Evolutionary conservation across 2,329 filamentous ascomycete genomes (phyloP).

Genomic region (Cladosporium sp.): DNA sequence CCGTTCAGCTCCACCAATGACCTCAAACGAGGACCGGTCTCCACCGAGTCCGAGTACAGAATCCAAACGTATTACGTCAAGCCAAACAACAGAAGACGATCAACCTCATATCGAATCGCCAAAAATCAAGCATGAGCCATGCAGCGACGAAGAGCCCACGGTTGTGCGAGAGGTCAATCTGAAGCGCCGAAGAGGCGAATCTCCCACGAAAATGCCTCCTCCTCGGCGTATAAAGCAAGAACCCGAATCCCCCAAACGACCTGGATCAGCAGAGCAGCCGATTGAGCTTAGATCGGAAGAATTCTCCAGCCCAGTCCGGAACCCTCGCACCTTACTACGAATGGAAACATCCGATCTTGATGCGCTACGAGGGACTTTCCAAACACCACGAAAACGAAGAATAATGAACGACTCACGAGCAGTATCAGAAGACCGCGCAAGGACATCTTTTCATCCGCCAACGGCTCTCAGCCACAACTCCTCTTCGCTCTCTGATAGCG

Average conservation of each 20-base stretch:
- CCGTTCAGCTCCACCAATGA: background rate
- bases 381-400: conserved; percentile 9
- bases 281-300: conserved; percentile 38
- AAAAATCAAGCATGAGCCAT: conserved; percentile 12
- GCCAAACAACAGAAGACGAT: conserved; percentile 39
- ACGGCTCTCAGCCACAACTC: background rate
- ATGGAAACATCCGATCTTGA: conserved; percentile 44
- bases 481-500: conserved; percentile 11
- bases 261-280: conserved; percentile 13
- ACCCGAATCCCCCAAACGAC: conserved; percentile 18
- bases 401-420: background rate
- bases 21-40: background rate
- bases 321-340: conserved; percentile 23
- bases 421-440: conserved; percentile 4
- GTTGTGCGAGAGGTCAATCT: conserved; percentile 39
- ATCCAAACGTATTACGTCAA: conserved; percentile 31
- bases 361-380: conserved; percentile 17
- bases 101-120: conserved; percentile 14
- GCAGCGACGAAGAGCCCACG: conserved; percentile 35
- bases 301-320: conserved; percentile 30
- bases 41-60: conserved; percentile 1
- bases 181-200: conserved; percentile 37
- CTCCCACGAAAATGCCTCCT: conserved; percentile 18
- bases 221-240: conserved; percentile 26
- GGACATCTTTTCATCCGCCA: background rate